Conservation (phyloP, 306 rosid genomes). For the Citrullus mucosospermus region DNA sequence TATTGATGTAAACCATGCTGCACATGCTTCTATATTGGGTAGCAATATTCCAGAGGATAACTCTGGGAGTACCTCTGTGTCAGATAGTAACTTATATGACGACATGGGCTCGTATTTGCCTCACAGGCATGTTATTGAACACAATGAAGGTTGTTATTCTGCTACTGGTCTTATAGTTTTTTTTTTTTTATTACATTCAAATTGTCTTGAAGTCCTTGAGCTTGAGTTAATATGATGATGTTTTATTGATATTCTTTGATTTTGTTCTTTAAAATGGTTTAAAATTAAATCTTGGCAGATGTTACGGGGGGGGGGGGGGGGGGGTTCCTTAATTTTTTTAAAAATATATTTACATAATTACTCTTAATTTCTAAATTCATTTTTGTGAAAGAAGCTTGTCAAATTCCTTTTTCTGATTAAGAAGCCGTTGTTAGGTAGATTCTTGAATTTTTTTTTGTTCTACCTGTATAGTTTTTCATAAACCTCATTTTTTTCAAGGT, state of each 20-base stretch:
- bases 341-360: not conserved
- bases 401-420: not conserved
- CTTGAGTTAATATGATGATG: not conserved
- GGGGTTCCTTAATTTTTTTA: too few species aligned
- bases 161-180: not conserved
- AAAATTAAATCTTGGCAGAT: not conserved
- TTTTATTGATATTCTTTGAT: not conserved
- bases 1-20: constrained; percentile 26
- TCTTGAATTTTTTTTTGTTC: not conserved
- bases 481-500: not conserved
- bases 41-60: constrained; percentile 52
- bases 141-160: constrained; percentile 46
- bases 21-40: constrained; percentile 45
- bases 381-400: not conserved
- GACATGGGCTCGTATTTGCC: constrained; percentile 51
- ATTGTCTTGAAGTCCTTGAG: not conserved
- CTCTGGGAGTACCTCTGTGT: constrained; percentile 40
- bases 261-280: not conserved
- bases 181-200: not conserved
- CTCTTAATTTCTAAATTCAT: not conserved
- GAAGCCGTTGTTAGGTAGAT: not conserved
- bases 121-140: constrained; percentile 47
- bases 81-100: constrained; percentile 43
- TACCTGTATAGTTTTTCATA: not conserved
- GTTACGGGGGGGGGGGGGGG: not conserved